These are phyloP conservation scores for Sungouiozyma intestinalis DNA, from an alignment of 805 yeast genomes.

Conservation along the genomic window DNA sequence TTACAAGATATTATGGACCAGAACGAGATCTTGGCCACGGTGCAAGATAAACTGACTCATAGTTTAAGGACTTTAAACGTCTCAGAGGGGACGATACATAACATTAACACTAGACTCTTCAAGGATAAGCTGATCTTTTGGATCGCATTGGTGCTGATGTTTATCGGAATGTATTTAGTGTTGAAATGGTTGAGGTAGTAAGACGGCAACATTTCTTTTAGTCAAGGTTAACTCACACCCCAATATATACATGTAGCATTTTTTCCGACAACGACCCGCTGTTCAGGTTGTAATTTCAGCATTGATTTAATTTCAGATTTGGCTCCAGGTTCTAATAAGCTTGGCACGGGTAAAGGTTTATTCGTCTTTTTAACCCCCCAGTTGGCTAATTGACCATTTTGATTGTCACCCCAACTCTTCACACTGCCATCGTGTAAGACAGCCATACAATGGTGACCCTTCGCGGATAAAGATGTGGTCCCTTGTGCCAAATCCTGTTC, in stretches of 20 bases:
- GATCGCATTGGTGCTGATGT: constrained; percentile 52
- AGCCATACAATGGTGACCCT: constrained; percentile 49
- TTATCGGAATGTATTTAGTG: constrained; percentile 57
- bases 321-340: constrained; percentile 6
- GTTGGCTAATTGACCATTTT: constrained; percentile 64
- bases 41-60: constrained; percentile 53
- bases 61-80: constrained; percentile 77
- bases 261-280: constrained; percentile 53
- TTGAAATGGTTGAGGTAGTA: constrained; percentile 48
- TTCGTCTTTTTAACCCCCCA: constrained; percentile 45
- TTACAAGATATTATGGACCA: constrained; percentile 81
- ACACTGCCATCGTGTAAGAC: constrained; percentile 56
- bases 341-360: constrained; percentile 45
- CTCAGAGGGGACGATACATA: constrained; percentile 70
- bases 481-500: constrained; percentile 34
- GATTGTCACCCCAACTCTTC: constrained; percentile 76
- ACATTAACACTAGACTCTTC: constrained; percentile 69
- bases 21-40: constrained; percentile 53
- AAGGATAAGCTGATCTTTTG: constrained; percentile 84
- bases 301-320: not conserved
- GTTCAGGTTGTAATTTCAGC: constrained; percentile 34
- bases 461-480: constrained; percentile 41
- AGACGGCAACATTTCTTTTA: not conserved
- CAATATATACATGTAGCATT: constrained; percentile 56
- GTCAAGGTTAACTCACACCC: constrained; percentile 10